phyloP scores from a whole-genome alignment of 2,329 filamentous ascomycete genomes.

The Chalara sp. region DNA sequence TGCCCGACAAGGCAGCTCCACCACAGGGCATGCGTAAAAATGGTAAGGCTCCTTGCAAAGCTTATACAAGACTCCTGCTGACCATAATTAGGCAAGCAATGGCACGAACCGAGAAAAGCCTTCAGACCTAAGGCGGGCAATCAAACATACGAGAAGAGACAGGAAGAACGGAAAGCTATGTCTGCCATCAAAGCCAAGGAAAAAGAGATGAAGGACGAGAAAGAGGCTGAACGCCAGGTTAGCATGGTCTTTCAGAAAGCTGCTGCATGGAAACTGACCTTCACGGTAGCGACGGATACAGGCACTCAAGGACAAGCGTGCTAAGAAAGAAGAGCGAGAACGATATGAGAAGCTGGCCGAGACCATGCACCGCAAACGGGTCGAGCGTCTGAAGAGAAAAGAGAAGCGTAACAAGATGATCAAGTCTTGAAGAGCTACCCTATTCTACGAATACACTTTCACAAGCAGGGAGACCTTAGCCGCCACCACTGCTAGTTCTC shows the following conservation, averaged over 20 bases:
- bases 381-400: slow-evolving; percentile 86
- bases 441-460: no score
- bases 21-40: slow-evolving; percentile 69
- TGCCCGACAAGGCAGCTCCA: slow-evolving; percentile 1
- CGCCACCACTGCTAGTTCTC: no score
- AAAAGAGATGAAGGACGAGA: slow-evolving; percentile 93
- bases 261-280: neutral
- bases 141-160: slow-evolving; percentile 71
- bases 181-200: slow-evolving; percentile 85
- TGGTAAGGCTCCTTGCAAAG: slow-evolving; percentile 43
- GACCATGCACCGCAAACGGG: slow-evolving; percentile 95
- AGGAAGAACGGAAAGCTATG: slow-evolving; percentile 61
- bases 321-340: slow-evolving; percentile 87
- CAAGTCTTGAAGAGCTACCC: slow-evolving; percentile 45
- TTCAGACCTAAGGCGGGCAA: slow-evolving; percentile 78
- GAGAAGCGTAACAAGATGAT: slow-evolving; percentile 92
- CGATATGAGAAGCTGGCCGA: slow-evolving; percentile 90
- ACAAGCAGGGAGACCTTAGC: no score
- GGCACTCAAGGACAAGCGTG: slow-evolving; percentile 76
- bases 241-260: slow-evolving; percentile 16
- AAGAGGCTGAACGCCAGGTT: slow-evolving; percentile 82
- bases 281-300: slow-evolving; percentile 61
- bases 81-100: slow-evolving; percentile 71
- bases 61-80: slow-evolving; percentile 11
- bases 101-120: slow-evolving; percentile 76